These are phyloP conservation scores for Cladophialophora carrionii DNA, from an alignment of 2,329 filamentous ascomycete genomes.

Conservation along the genomic window DNA sequence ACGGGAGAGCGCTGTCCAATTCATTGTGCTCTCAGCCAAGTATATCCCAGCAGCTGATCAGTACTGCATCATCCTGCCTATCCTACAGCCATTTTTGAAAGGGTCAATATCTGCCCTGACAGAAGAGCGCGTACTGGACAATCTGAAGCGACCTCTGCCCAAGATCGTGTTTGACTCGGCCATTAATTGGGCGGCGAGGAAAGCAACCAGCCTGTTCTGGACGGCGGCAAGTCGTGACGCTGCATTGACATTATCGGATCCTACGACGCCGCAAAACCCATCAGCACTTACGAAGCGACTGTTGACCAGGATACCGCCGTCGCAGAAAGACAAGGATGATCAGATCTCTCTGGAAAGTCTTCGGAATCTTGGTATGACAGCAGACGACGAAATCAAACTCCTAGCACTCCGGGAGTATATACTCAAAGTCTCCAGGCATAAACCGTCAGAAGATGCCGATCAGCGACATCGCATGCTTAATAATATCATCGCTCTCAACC, in stretches of 20 bases:
- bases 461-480: constrained; percentile 50
- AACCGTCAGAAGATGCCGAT: constrained; percentile 58
- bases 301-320: constrained; percentile 47
- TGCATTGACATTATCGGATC: constrained; percentile 68
- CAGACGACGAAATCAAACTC: constrained; percentile 88
- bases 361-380: constrained; percentile 76
- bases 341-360: constrained; percentile 88
- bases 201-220: constrained; percentile 86
- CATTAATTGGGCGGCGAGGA: constrained; percentile 79
- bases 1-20: constrained; percentile 82
- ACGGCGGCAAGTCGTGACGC: constrained; percentile 71
- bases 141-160: constrained; percentile 78
- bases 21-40: constrained; percentile 74
- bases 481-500: constrained; percentile 73
- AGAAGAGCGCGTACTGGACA: constrained; percentile 75
- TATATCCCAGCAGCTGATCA: constrained; percentile 79
- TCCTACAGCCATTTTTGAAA: constrained; percentile 81
- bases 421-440: constrained; percentile 78
- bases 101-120: constrained; percentile 69
- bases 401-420: constrained; percentile 87
- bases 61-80: constrained; percentile 78
- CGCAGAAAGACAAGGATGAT: constrained; percentile 82
- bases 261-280: constrained; percentile 52
- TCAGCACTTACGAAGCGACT: constrained; percentile 61
- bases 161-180: constrained; percentile 82